A percentile compares a stretch with the other conserved stretches of the same genome.
Evolutionary conservation across 1,139 yeast species (phyloP).

Genomic region (Suhomyces chickasaworum): DNA sequence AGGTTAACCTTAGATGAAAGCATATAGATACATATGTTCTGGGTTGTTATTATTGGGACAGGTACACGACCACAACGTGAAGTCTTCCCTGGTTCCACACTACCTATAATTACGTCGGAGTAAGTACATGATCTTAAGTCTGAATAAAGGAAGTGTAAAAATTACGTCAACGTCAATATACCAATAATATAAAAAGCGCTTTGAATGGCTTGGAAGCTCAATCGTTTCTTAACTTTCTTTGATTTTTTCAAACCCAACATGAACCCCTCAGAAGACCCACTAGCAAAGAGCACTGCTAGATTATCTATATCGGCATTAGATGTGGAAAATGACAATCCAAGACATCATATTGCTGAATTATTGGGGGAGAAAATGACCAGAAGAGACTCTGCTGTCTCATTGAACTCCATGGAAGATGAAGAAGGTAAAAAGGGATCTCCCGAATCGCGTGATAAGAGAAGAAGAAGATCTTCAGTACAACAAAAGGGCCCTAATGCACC

Average conservation of each 20-base stretch:
- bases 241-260: not conserved
- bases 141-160: not conserved
- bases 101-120: not conserved
- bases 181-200: not conserved
- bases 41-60: too few relatives aligned
- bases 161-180: not conserved
- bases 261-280: conserved; percentile 22
- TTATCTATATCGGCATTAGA: conserved; percentile 30
- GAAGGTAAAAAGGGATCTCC: conserved; percentile 14
- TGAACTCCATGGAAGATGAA: conserved; percentile 24
- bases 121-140: not conserved
- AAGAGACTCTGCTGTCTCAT: conserved; percentile 31
- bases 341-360: conserved; percentile 23
- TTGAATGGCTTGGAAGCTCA: not conserved
- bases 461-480: conserved; percentile 41
- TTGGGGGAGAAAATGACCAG: conserved; percentile 14
- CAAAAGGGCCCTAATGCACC: conserved; percentile 1
- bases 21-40: too few relatives aligned
- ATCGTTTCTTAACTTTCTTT: not conserved
- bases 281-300: conserved; percentile 29
- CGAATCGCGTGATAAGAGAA: conserved; percentile 32
- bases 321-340: conserved; percentile 22
- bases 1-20: too few relatives aligned
- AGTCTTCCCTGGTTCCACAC: too few relatives aligned
- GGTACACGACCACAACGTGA: not conserved